phyloP scores from a whole-genome alignment of 176 grass and related monocot species.

The Oryza longistaminata region DNA sequence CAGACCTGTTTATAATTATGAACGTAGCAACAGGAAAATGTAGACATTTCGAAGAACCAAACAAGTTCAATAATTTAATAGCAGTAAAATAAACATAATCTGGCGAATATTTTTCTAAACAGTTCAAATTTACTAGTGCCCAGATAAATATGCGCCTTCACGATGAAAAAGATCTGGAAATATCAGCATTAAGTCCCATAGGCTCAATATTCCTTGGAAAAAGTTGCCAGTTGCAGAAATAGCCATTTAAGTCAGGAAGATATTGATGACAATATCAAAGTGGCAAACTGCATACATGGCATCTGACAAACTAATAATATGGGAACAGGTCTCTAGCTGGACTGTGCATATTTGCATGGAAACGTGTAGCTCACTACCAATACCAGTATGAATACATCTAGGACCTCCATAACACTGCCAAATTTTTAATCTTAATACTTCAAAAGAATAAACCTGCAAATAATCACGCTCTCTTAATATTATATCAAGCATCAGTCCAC shows the following conservation, averaged over 20 bases:
- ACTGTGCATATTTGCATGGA: too few species aligned
- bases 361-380: too few species aligned
- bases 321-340: too few species aligned
- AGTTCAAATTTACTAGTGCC: not conserved
- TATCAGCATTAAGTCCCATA: not conserved
- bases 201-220: not conserved
- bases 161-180: not conserved
- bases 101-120: not conserved
- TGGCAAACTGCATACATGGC: not conserved
- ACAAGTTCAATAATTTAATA: constrained; percentile 25
- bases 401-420: too few species aligned
- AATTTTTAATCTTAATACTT: too few species aligned
- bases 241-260: not conserved
- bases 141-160: not conserved
- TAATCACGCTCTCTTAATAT: too few species aligned
- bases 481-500: too few species aligned
- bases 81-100: constrained; percentile 4
- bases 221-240: not conserved
- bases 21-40: not conserved
- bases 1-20: constrained; percentile 12
- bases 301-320: not conserved
- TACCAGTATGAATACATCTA: too few species aligned
- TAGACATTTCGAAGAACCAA: constrained; percentile 26
- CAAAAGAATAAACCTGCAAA: too few species aligned
- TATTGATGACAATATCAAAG: too few species aligned